Evolutionary conservation across 23 red algal genomes (phyloP).

Genomic region (Gracilaria gracilis): DNA sequence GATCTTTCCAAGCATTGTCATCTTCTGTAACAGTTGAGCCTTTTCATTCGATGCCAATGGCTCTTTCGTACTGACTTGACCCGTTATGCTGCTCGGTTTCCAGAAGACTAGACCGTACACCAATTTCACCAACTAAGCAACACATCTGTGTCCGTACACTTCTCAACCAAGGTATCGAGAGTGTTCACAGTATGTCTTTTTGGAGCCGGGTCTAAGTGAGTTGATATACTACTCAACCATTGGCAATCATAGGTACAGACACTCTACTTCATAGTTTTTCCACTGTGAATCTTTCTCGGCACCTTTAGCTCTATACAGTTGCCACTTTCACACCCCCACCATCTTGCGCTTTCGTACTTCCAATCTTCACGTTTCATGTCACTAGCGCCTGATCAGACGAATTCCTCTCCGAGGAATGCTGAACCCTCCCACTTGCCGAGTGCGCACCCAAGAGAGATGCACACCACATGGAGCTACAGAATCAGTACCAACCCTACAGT

Average conservation of each 20-base stretch:
- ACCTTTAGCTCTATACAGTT: background rate
- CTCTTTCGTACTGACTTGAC: slow-evolving; percentile 28
- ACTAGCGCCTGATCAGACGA: background rate
- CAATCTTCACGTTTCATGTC: background rate
- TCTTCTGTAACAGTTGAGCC: slow-evolving; percentile 73
- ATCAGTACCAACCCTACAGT: too few relatives aligned
- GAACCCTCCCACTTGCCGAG: background rate
- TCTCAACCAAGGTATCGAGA: slow-evolving; percentile 66
- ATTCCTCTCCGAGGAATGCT: background rate
- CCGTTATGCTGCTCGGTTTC: background rate
- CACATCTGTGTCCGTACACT: slow-evolving; percentile 54
- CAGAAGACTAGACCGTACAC: slow-evolving; percentile 69
- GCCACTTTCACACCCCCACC: background rate
- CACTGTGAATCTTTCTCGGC: background rate
- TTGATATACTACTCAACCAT: slow-evolving; percentile 63
- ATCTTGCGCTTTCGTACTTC: slow-evolving; percentile 5
- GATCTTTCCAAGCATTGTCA: slow-evolving; percentile 73
- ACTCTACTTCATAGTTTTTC: slow-evolving; percentile 47
- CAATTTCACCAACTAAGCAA: slow-evolving; percentile 66
- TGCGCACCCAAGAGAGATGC: background rate
- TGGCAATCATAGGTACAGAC: slow-evolving; percentile 55
- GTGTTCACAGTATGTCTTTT: slow-evolving; percentile 56
- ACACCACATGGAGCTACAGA: too few relatives aligned
- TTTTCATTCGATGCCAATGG: slow-evolving; percentile 78
- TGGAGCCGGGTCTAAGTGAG: slow-evolving; percentile 33